These are phyloP conservation scores for Echria macrotheca DNA, from an alignment of 495 filamentous ascomycete genomes.

Conservation along the genomic window DNA sequence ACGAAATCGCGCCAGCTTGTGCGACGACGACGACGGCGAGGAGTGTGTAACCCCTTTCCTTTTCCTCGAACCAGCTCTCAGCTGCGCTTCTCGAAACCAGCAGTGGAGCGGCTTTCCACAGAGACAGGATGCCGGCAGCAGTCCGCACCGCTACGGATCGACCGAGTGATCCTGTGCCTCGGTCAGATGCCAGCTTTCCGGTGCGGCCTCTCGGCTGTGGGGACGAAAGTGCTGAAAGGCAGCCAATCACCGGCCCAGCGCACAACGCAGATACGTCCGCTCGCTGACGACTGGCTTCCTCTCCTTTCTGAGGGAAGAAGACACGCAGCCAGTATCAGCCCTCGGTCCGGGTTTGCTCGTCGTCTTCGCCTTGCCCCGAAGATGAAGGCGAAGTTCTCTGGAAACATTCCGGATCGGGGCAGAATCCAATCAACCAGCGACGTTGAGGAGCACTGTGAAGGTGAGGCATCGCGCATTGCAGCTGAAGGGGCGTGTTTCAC, in stretches of 20 bases:
- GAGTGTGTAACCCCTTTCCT: background rate
- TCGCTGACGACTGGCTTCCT: background rate
- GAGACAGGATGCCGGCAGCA: no score
- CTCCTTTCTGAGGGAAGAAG: background rate
- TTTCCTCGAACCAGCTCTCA: background rate
- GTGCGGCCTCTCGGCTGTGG: constrained; percentile 6
- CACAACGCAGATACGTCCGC: background rate
- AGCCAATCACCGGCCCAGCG: constrained; percentile 1
- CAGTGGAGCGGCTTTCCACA: background rate
- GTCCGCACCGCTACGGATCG: background rate
- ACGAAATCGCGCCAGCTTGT: constrained; percentile 6
- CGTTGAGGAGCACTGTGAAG: constrained; percentile 11
- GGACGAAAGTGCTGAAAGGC: background rate
- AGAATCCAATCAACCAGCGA: constrained; percentile 8
- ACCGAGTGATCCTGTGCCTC: background rate
- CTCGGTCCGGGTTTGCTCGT: background rate
- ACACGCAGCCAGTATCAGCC: background rate
- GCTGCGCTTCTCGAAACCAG: background rate
- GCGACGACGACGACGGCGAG: background rate
- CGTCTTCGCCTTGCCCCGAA: background rate
- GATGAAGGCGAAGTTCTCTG: no score
- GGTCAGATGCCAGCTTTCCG: constrained; percentile 9
- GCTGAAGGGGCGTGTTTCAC: constrained; percentile 8
- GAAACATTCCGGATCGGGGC: no score
- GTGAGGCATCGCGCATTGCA: background rate